Evolutionary conservation across 257 asterid species (phyloP).

Genomic region (Fraxinus excelsior): DNA sequence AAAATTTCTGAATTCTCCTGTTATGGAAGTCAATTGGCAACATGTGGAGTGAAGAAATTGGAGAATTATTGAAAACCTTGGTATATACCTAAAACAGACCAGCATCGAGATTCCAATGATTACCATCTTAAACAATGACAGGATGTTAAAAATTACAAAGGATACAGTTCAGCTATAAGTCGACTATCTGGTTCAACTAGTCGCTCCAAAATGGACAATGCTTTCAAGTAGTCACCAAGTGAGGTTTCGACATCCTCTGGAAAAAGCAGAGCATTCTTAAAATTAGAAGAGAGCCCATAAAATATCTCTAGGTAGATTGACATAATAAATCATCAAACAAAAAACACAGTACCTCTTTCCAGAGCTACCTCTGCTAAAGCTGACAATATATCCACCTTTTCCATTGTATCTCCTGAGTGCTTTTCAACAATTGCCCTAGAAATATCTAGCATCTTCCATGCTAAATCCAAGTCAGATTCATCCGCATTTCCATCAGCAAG

Average conservation of each 20-base stretch:
- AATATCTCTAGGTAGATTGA: constrained; percentile 1
- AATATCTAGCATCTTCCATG: constrained; percentile 98
- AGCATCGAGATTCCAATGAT: neutral
- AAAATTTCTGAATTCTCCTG: constrained; percentile 64
- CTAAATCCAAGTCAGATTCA: constrained; percentile 95
- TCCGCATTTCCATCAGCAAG: constrained; percentile 87
- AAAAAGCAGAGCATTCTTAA: constrained; percentile 24
- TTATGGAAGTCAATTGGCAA: constrained; percentile 40
- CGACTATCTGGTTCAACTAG: constrained; percentile 93
- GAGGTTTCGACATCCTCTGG: constrained; percentile 98
- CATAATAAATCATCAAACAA: neutral
- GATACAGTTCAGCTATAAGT: constrained; percentile 91
- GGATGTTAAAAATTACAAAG: constrained; percentile 33
- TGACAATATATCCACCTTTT: constrained; percentile 89
- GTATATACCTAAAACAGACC: neutral
- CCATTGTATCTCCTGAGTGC: constrained; percentile 70
- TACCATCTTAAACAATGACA: neutral
- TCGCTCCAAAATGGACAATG: constrained; percentile 78
- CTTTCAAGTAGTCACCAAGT: constrained; percentile 86
- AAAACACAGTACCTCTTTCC: constrained; percentile 75
- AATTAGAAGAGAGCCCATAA: constrained; percentile 18
- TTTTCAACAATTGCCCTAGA: constrained; percentile 94
- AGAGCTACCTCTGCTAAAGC: constrained; percentile 95
- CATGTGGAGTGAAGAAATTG: constrained; percentile 4
- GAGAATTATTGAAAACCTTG: constrained; percentile 2